These are phyloP conservation scores for Posidonia oceanica DNA, from an alignment of 116 monocot genomes.

Conservation along the genomic window DNA sequence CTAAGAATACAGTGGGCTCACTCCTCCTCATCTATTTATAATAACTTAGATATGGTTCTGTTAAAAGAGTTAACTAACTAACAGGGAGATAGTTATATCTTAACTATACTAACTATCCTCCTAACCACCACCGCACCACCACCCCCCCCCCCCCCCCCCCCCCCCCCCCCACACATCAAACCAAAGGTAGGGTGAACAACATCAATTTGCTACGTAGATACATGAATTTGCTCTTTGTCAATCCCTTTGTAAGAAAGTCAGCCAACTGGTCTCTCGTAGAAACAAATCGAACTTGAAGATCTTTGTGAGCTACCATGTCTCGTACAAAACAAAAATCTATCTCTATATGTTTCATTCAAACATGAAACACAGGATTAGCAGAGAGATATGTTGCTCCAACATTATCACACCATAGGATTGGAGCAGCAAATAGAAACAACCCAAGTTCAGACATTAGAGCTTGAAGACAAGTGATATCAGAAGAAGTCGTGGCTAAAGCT, in stretches of 20 bases:
- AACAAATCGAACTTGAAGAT: no score
- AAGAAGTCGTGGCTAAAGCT: background rate
- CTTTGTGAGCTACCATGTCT: background rate
- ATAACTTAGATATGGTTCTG: no score
- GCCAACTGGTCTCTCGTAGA: background rate
- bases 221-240: background rate
- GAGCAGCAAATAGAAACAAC: no score
- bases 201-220: background rate
- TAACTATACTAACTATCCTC: no score
- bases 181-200: no score
- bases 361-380: constrained; percentile 1
- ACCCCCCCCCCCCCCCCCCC: no score
- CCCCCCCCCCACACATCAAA: no score
- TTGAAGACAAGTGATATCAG: background rate
- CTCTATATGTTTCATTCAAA: background rate
- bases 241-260: background rate
- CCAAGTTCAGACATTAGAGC: background rate
- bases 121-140: no score
- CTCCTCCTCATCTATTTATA: no score
- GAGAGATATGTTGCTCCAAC: background rate
- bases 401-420: constrained; percentile 8
- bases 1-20: no score
- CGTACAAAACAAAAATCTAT: background rate
- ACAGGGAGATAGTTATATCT: no score
- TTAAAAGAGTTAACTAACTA: no score